Base-by-base conservation (phyloP, 345 rosid species). In the Sisymbrium irio region DNA sequence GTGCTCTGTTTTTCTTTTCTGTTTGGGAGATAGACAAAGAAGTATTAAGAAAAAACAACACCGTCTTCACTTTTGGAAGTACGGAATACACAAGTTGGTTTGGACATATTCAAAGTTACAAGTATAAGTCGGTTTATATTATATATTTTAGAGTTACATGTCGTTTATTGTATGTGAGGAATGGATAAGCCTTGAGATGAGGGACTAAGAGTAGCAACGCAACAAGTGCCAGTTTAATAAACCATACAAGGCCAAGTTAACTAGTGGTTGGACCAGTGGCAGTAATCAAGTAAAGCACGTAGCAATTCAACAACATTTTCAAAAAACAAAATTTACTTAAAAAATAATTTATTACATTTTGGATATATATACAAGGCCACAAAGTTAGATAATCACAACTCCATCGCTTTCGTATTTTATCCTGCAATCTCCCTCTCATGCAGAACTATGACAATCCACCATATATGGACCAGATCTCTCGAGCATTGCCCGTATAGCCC, bases 401-500 rank as follows among this genome's bases (percentile, higher is more conserved):
- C 4, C 2, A 9, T 18, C 13, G 8, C 32, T 50, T 50, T 22
- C 20, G 30, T 49, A 49, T 20, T 19, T 49, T 3, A 22, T 50
- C 56, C 7, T 50, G 13, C 14, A 50, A 11, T 22, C 30, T 11
- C 32, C 8, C 15, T 22, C 56, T 92, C 96, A 78, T 89, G 97
- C 5, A 96, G 98, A 13, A 89, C 86, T 19, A 95, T 86, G 30
- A 92, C 97, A 62, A 62, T 95, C 98, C 82, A 95, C 67, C 72
- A 92, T 71, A 76, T 85, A 95, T 0, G 98, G 97, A 66, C 97
- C 99, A 0, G 96, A 96, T 3, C 97, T 90, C 66, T 89, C 90
- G 81, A 95, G 27, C 99, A 92, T 92, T 39, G 63, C 83, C 83
- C 88, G 88, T 22, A 92, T 82, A 62, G 97, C 92, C n/a, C 84